Conservation (phyloP, 2,329 filamentous ascomycete genomes). For the Colletotrichum aenigma region DNA sequence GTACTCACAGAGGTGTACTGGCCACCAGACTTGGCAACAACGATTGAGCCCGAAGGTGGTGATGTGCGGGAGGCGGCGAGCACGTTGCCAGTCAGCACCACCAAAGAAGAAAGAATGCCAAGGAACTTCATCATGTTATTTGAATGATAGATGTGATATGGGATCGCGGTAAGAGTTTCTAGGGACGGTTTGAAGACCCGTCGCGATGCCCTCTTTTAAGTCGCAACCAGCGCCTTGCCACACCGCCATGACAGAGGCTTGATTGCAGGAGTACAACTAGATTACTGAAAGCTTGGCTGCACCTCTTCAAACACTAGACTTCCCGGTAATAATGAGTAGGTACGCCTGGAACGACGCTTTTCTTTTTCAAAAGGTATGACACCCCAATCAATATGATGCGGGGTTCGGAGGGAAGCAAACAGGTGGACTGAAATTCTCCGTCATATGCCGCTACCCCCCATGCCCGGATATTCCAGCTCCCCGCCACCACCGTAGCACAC, state of each 20-base stretch:
- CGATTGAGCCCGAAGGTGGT: constrained; percentile 53
- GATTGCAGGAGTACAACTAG: neutral
- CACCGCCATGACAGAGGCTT: neutral
- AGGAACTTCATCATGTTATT: neutral
- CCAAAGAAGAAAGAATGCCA: neutral
- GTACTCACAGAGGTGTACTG: constrained; percentile 10
- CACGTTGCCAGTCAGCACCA: neutral
- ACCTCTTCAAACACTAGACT: neutral
- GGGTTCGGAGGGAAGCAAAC: neutral
- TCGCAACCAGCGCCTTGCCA: neutral
- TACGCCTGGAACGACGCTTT: neutral
- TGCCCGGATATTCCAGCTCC: neutral
- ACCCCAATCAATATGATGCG: neutral
- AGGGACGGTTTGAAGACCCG: fast-evolving
- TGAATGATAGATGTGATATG: neutral
- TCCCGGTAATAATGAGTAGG: neutral
- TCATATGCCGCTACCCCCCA: neutral
- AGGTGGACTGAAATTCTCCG: constrained; percentile 15
- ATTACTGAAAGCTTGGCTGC: neutral
- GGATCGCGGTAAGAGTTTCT: neutral
- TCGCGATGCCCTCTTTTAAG: neutral
- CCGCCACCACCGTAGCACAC: neutral
- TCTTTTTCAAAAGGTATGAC: neutral
- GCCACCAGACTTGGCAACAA: constrained; percentile 45
- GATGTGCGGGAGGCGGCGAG: constrained; percentile 37